Base-by-base conservation (phyloP, 352 stramenopile species). In the Thraustotheca clavata region DNA sequence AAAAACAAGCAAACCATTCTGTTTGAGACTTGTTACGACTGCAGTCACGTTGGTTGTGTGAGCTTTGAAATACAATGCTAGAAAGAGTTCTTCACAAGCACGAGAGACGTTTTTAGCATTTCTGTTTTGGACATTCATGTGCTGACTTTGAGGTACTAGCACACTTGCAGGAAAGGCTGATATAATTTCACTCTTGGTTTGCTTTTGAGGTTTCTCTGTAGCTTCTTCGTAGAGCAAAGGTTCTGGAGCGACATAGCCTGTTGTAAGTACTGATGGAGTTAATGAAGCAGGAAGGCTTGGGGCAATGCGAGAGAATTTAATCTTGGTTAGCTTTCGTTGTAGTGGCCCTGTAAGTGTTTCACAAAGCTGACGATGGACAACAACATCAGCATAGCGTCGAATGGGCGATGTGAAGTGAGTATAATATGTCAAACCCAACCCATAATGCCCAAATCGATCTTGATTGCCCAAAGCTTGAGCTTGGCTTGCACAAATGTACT, bases 1-100 rank as follows among this genome's bases (percentile, higher is more conserved):
- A 71, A 97, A 98, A 24, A 95, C 89, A 24, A 96, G 84, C 67
- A 98, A 89, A 9, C 92, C 92, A 69, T 98, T 98, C 59, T 89
- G 74, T 68, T 92, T 87, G 67, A 98, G 72, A 32, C 83, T 74
- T 46, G 86, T 91, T 43, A 98, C 91, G 50, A 97, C 88, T 22
- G 88, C 92, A 24, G 84, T 68, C 1, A 88, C 84, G 22, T 82
- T 79, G 12, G 95, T 77, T 0, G 80, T 81, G 68, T 96, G 83
- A 34, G 84, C 88, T 63, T 78, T 94, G 61, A 98, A 97, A 73
- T 97, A 97, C 14, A 98, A 70, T 18, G 88, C 87, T 26, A 98
- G 71, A 71, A 97, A 98, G 20, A 97, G 73, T 49, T 89, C 80
- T 47, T 97, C 83, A 66, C 91, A 97, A 43, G 87, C 82, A 38